phyloP scores from a whole-genome alignment of 768 basidiomycete genomes.

The Rhodosporidiobolus sp. region DNA sequence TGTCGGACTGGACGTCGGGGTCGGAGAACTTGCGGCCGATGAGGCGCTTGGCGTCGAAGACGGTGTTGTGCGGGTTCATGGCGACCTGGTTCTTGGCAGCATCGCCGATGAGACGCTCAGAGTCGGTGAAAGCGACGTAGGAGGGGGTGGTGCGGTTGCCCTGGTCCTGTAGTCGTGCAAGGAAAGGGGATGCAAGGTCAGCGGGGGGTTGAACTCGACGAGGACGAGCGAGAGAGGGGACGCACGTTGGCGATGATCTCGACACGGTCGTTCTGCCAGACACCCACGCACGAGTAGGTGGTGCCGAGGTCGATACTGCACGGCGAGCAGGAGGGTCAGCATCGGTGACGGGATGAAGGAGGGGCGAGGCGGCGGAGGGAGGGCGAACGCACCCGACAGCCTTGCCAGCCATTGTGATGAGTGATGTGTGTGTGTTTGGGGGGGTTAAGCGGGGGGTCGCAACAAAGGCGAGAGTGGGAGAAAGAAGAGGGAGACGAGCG shows the following conservation, averaged over 20 bases:
- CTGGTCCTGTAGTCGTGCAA: slow-evolving; percentile 45
- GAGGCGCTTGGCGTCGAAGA: slow-evolving; percentile 97
- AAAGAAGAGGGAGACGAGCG: slow-evolving; percentile 6
- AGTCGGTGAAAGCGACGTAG: slow-evolving; percentile 55
- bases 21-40: slow-evolving; percentile 86
- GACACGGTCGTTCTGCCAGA: slow-evolving; percentile 52
- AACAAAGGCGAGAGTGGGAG: slow-evolving; percentile 8
- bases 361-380: too few species aligned
- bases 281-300: slow-evolving; percentile 54
- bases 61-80: slow-evolving; percentile 95
- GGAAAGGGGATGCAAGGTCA: not conserved
- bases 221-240: not conserved
- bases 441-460: slow-evolving; percentile 9
- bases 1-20: slow-evolving; percentile 54
- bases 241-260: slow-evolving; percentile 51
- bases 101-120: slow-evolving; percentile 95
- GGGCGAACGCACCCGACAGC: slow-evolving; percentile 32
- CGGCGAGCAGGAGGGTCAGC: not conserved
- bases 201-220: not conserved
- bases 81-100: slow-evolving; percentile 98
- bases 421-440: not conserved
- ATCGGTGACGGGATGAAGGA: not conserved
- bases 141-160: slow-evolving; percentile 55
- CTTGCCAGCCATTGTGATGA: slow-evolving; percentile 25
- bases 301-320: slow-evolving; percentile 46